Evolutionary conservation across 352 stramenopile genomes (phyloP).

Genomic region (Albugo laibachii): DNA sequence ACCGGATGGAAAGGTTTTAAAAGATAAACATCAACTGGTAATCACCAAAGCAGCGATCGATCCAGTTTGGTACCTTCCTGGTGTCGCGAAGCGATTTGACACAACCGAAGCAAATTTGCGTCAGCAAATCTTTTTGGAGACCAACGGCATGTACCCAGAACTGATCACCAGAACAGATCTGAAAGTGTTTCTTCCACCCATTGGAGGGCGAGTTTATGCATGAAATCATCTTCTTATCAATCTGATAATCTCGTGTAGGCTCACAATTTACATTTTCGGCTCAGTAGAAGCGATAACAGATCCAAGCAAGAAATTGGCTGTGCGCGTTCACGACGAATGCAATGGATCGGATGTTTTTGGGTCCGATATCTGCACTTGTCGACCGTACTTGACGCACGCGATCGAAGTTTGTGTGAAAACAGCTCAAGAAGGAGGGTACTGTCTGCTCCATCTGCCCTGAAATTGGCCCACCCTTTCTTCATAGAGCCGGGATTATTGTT

Average conservation of each 20-base stretch:
- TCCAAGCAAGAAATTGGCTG: slow-evolving; percentile 92
- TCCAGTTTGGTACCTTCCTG: slow-evolving; percentile 97
- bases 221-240: slow-evolving; percentile 2
- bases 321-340: slow-evolving; percentile 98
- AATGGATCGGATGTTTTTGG: slow-evolving; percentile 97
- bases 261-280: slow-evolving; percentile 98
- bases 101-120: slow-evolving; percentile 89
- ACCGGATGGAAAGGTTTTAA: slow-evolving; percentile 92
- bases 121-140: slow-evolving; percentile 97
- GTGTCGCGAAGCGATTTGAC: slow-evolving; percentile 96
- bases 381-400: slow-evolving; percentile 96
- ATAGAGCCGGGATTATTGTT: slow-evolving; percentile 88
- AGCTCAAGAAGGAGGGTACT: slow-evolving; percentile 88
- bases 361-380: slow-evolving; percentile 98
- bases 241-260: slow-evolving; percentile 10
- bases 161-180: slow-evolving; percentile 96
- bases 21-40: slow-evolving; percentile 75
- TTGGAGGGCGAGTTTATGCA: slow-evolving; percentile 73
- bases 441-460: neutral
- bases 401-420: slow-evolving; percentile 99
- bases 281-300: slow-evolving; percentile 93
- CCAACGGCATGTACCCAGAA: slow-evolving; percentile 99
- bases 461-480: neutral
- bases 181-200: slow-evolving; percentile 97
- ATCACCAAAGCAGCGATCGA: slow-evolving; percentile 97